A percentile compares a stretch with the other conserved stretches of the same genome.
These are phyloP conservation scores for Botryosphaeria dothidea DNA, from an alignment of 2,329 filamentous ascomycete species.

Conservation along the genomic window DNA sequence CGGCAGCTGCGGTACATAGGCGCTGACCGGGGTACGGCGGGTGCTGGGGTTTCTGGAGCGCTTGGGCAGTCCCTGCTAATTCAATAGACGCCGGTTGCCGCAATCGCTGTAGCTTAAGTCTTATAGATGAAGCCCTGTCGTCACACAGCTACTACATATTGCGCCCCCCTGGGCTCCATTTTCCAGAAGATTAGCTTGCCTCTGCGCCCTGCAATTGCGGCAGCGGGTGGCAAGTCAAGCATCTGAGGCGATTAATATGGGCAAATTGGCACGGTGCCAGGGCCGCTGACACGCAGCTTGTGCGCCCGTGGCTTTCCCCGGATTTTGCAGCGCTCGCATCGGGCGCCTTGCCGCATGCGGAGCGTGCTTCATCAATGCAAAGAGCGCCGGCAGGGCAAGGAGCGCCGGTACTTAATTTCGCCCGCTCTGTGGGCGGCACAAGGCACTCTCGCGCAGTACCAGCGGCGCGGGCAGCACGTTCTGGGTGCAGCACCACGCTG, in stretches of 20 bases:
- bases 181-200: neutral
- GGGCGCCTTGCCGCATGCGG: conserved; percentile 14
- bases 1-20: neutral
- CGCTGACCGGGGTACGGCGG: neutral
- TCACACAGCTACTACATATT: neutral
- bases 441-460: neutral
- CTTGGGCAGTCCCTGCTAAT: conserved; percentile 7
- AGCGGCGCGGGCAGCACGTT: neutral
- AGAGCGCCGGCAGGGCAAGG: neutral
- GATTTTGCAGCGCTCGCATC: conserved; percentile 7
- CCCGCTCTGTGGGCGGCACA: neutral
- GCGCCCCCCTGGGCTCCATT: neutral
- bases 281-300: neutral
- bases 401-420: conserved; percentile 14
- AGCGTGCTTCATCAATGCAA: conserved; percentile 2
- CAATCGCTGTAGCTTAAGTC: neutral
- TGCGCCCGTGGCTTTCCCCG: neutral
- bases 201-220: neutral
- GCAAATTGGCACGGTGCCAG: conserved; percentile 13
- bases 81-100: neutral
- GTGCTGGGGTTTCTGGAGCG: neutral
- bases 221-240: neutral
- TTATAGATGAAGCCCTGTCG: conserved; percentile 12
- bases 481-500: neutral
- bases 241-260: conserved; percentile 4